phyloP scores from a whole-genome alignment of 768 basidiomycete genomes.

The Tephrocybe sp. region DNA sequence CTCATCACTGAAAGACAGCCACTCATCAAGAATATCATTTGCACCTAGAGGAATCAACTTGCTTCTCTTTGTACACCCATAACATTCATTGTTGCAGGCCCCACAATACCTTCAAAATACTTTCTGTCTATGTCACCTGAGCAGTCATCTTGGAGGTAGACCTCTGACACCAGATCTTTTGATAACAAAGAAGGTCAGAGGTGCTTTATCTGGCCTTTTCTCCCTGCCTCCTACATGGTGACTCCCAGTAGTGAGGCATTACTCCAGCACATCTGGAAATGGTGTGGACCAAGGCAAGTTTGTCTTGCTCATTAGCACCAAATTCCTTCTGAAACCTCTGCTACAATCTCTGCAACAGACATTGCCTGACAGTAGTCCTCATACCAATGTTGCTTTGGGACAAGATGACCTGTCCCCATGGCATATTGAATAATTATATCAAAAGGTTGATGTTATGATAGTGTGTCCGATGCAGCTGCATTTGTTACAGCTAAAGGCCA shows the following conservation, averaged over 20 bases:
- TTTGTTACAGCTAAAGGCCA: background rate
- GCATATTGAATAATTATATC: background rate
- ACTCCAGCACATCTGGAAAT: background rate
- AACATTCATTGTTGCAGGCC: background rate
- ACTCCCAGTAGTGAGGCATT: background rate
- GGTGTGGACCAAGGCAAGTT: constrained; percentile 1
- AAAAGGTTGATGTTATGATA: background rate
- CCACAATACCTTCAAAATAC: background rate
- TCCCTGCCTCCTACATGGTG: background rate
- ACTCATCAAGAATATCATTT: background rate
- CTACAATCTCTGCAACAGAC: background rate
- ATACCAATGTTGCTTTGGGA: background rate
- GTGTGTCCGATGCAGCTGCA: background rate
- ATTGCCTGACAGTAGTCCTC: background rate
- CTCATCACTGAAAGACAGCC: background rate
- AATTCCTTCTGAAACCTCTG: background rate
- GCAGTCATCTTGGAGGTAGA: background rate
- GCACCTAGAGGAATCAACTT: background rate
- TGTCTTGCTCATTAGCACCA: background rate
- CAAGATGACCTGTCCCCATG: background rate
- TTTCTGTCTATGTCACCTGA: background rate
- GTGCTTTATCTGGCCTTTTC: background rate
- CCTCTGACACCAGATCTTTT: background rate
- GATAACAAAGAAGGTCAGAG: background rate
- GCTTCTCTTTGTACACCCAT: background rate